phyloP scores from a whole-genome alignment of 495 filamentous ascomycete species.

The Amorphotheca resinae region DNA sequence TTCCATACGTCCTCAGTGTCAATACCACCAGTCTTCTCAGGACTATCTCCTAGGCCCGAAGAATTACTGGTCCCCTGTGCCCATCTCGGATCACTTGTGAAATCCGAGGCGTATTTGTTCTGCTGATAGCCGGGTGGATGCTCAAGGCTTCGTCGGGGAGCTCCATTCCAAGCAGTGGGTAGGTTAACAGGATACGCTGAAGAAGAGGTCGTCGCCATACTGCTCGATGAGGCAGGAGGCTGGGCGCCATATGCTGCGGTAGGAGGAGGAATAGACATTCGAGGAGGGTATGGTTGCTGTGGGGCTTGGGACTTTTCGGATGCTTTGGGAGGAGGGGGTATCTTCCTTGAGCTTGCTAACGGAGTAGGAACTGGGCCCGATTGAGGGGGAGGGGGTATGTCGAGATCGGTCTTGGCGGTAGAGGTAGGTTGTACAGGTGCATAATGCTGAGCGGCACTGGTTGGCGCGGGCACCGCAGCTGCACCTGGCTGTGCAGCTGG shows the following conservation, averaged over 20 bases:
- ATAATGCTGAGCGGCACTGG: constrained; percentile 7
- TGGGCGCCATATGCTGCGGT: constrained; percentile 9
- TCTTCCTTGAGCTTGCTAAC: constrained; percentile 14
- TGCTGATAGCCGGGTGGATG: constrained; percentile 38
- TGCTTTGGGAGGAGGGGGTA: constrained; percentile 39
- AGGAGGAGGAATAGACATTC: constrained; percentile 18
- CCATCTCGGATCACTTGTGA: constrained; percentile 20
- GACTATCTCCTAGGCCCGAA: neutral
- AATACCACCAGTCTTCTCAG: neutral
- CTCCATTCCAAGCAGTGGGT: constrained; percentile 4
- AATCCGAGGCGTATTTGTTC: constrained; percentile 31
- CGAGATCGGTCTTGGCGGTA: constrained; percentile 18
- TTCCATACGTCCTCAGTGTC: constrained; percentile 26
- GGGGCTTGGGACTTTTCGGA: constrained; percentile 26
- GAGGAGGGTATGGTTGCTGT: constrained; percentile 20
- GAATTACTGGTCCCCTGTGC: constrained; percentile 11
- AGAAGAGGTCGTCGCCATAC: constrained; percentile 15
- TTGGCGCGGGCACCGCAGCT: constrained; percentile 16
- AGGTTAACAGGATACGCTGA: constrained; percentile 15
- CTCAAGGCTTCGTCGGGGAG: constrained; percentile 23
- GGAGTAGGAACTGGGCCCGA: constrained; percentile 32
- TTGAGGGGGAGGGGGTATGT: constrained; percentile 33
- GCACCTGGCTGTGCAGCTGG: constrained; percentile 14
- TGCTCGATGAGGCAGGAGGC: constrained; percentile 16
- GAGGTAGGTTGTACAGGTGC: constrained; percentile 18